Base-by-base conservation (phyloP, 2,329 filamentous ascomycete species). In the Colletotrichum noveboracense region DNA sequence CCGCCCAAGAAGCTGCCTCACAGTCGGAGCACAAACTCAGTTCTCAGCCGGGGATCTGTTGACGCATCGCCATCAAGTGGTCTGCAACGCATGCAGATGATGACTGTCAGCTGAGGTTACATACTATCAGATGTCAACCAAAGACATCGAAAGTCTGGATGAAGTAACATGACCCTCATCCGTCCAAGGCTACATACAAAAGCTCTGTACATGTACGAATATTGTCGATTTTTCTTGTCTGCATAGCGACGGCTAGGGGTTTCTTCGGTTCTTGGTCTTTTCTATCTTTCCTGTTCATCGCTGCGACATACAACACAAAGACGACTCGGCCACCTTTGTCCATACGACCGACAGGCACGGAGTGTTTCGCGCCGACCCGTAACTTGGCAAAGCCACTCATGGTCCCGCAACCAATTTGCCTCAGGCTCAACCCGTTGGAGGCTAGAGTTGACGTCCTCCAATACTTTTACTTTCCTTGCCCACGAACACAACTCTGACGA, bases 81-180 rank as follows among this genome's bases (percentile, higher is more conserved):
- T 68, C 83, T 92, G 52, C 88, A 87, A 78, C 88, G 91, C 72
- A 88, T 93, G 86, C 91, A 92, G 81, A 88, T 93, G 87, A 93
- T 93, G 91, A 92, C 90, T 56, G 91, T 93, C 76, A 89, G 85
- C 79, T 92, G 83, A 87, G 66, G 48, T 66, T 2, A 38, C 64
- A 36, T 30, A 13, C 64, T 21, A 43, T 24, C 16, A 38, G 48
- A 76, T 32, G 64, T 30, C n/a, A 28, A n/a, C 12, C 28, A 24
- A 30, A 36, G 38, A 55, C 38, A 62, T 62, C 38, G 14, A 32
- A 14, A 24, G 6, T 14, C 28, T 30, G 32, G 24, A 62, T 26
- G 38, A 60, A 34, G 61, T 28, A 52, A n/a, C 62, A 24, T 21
- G 38, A 12, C 21, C 36, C n/a, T 32, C 58, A 61, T 14, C 24